Evolutionary conservation across 2,329 filamentous ascomycete species (phyloP).

Genomic region (Aureobasidium pullulans): DNA sequence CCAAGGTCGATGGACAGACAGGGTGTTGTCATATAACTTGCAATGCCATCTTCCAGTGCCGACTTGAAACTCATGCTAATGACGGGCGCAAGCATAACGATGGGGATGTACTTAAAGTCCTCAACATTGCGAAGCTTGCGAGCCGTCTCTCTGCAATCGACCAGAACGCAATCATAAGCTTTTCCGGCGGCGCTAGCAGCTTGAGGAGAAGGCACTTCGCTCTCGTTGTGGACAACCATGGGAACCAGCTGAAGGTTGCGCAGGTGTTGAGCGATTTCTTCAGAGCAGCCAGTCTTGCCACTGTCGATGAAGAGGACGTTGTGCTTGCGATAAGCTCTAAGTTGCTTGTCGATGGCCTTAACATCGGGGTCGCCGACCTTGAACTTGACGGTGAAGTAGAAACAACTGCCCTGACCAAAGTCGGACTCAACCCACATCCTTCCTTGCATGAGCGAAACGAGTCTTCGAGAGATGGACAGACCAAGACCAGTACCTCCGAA

Average conservation of each 20-base stretch:
- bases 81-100: conserved; percentile 81
- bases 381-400: conserved; percentile 93
- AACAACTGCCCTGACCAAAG: conserved; percentile 83
- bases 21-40: conserved; percentile 98
- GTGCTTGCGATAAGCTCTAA: conserved; percentile 86
- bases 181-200: conserved; percentile 47
- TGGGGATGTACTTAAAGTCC: conserved; percentile 95
- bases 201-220: conserved; percentile 54
- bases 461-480: conserved; percentile 86
- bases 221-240: conserved; percentile 71
- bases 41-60: conserved; percentile 88
- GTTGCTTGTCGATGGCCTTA: conserved; percentile 68
- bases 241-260: conserved; percentile 71
- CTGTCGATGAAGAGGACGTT: conserved; percentile 94
- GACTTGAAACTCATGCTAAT: conserved; percentile 91
- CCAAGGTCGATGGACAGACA: conserved; percentile 90
- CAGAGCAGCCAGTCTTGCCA: conserved; percentile 67
- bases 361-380: conserved; percentile 75
- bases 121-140: conserved; percentile 76
- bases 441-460: conserved; percentile 94
- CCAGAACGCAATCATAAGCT: conserved; percentile 89
- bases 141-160: conserved; percentile 90
- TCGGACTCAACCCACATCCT: conserved; percentile 94
- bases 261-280: conserved; percentile 72
- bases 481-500: conserved; percentile 93